A percentile compares a stretch with the other conserved stretches of the same genome.
Conservation (phyloP, 2,329 filamentous ascomycete species). For the Shiraia sp. region DNA sequence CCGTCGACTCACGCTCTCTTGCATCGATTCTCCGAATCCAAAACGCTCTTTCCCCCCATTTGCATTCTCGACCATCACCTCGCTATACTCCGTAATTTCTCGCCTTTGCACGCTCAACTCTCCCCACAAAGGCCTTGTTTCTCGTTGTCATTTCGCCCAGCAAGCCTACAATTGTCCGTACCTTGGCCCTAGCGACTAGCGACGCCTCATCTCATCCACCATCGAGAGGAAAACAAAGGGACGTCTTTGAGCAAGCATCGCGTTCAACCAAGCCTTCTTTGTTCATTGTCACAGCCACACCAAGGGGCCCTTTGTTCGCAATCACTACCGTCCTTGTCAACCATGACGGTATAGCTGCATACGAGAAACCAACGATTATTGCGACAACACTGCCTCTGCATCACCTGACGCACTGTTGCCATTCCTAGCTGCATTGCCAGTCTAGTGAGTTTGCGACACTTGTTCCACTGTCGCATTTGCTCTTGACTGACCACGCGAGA, state of each 20-base stretch:
- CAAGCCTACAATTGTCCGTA: no score
- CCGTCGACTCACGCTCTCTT: constrained; percentile 40
- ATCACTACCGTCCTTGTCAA: constrained; percentile 29
- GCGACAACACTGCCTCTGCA: constrained; percentile 28
- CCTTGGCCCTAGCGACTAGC: no score
- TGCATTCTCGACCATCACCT: constrained; percentile 17
- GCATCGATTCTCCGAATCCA: constrained; percentile 42
- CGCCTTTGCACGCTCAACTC: no score
- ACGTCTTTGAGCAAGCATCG: no score
- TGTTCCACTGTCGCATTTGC: not conserved
- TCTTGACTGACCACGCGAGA: constrained; percentile 16
- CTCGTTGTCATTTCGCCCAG: no score
- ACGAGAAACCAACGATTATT: constrained; percentile 21
- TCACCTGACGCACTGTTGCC: constrained; percentile 30
- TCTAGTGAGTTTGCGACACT: constrained; percentile 35
- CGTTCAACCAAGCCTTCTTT: no score
- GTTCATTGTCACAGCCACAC: no score
- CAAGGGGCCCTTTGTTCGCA: no score
- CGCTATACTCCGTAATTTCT: constrained; percentile 22
- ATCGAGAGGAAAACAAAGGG: no score
- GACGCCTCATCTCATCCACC: no score
- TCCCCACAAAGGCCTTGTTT: no score
- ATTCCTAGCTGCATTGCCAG: constrained; percentile 41
- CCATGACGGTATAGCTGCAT: constrained; percentile 42
- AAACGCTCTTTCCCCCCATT: constrained; percentile 33